Conservation (phyloP, 140 eudicot genomes). For the Oenanthe javanica region DNA sequence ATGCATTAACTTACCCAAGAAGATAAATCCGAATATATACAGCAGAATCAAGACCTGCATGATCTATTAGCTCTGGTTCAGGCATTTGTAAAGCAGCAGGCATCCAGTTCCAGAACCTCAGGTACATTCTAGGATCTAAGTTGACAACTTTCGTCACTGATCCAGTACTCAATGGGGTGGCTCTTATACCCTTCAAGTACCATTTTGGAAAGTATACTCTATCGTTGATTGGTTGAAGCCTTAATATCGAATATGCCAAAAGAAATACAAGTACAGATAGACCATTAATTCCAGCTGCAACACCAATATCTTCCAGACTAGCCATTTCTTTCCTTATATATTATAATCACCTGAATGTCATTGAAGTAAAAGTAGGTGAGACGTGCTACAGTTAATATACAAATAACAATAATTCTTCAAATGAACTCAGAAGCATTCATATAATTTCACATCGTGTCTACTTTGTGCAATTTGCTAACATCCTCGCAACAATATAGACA, state of each 20-base stretch:
- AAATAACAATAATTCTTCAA: neutral
- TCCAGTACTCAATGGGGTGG: slow-evolving; percentile 65
- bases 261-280: slow-evolving; percentile 71
- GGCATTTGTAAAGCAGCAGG: slow-evolving; percentile 98
- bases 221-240: slow-evolving; percentile 90
- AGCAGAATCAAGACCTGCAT: slow-evolving; percentile 97
- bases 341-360: slow-evolving; percentile 24
- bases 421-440: neutral
- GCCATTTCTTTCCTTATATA: slow-evolving; percentile 52
- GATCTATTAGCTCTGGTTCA: slow-evolving; percentile 85
- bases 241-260: slow-evolving; percentile 75
- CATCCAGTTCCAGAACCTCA: slow-evolving; percentile 87
- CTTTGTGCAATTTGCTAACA: neutral
- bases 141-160: slow-evolving; percentile 65
- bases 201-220: slow-evolving; percentile 98
- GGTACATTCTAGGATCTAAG: slow-evolving; percentile 66
- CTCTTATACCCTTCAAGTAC: slow-evolving; percentile 88
- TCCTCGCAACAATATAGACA: neutral
- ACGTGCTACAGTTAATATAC: neutral
- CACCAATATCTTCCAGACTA: slow-evolving; percentile 54
- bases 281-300: slow-evolving; percentile 68
- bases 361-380: neutral
- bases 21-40: slow-evolving; percentile 86
- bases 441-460: neutral
- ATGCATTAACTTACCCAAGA: slow-evolving; percentile 68